A percentile compares a stretch with the other conserved stretches of the same genome.
phyloP scores from a whole-genome alignment of 352 stramenopile genomes.

The Globisporangium perplexum region DNA sequence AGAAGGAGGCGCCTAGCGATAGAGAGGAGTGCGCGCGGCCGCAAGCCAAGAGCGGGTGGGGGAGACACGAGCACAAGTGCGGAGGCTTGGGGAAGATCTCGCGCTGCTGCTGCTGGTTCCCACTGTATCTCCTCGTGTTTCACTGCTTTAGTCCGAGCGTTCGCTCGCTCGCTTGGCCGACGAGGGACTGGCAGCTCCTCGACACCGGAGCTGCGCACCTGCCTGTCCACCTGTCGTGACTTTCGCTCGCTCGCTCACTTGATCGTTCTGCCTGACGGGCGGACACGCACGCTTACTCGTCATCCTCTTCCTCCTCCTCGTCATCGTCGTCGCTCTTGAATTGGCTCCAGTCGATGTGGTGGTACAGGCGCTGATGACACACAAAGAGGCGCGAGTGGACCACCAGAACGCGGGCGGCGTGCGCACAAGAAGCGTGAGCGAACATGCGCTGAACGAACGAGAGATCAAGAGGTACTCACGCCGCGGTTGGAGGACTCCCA shows the following conservation, averaged over 20 bases:
- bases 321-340: slow-evolving; percentile 80
- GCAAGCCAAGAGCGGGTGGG: background rate
- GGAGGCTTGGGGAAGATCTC: background rate
- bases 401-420: slow-evolving; percentile 24
- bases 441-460: background rate
- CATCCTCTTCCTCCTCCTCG: slow-evolving; percentile 66
- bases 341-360: slow-evolving; percentile 86
- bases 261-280: slow-evolving; percentile 7
- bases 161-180: background rate
- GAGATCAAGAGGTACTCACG: slow-evolving; percentile 26
- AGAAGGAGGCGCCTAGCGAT: background rate
- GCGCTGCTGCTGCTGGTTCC: background rate
- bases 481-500: slow-evolving; percentile 83
- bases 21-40: background rate
- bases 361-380: slow-evolving; percentile 65
- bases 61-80: background rate
- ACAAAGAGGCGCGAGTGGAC: slow-evolving; percentile 12
- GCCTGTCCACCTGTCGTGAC: background rate
- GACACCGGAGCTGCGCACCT: background rate
- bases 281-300: slow-evolving; percentile 13
- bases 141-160: background rate
- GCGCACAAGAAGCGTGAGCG: background rate
- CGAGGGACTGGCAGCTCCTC: background rate
- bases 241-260: background rate
- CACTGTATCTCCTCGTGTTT: background rate